These are phyloP conservation scores for Taiozyma sp. DNA, from an alignment of 1,139 yeast species.

Conservation along the genomic window DNA sequence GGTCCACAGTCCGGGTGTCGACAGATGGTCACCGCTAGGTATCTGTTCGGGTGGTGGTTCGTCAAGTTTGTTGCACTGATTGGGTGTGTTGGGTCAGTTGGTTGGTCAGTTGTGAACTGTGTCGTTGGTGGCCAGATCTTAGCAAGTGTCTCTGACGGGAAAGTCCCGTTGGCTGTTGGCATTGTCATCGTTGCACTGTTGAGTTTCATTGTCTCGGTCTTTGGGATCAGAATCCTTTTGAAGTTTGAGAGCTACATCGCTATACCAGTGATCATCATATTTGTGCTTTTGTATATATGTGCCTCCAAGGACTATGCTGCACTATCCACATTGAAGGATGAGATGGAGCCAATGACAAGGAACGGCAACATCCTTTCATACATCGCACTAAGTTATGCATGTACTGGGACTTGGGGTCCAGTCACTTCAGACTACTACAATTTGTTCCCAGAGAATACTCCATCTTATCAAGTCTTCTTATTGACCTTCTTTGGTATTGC, in stretches of 20 bases:
- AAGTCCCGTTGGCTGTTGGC: constrained; percentile 68
- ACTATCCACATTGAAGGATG: constrained; percentile 27
- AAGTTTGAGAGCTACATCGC: constrained; percentile 66
- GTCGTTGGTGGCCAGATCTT: constrained; percentile 85
- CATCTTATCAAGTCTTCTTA: constrained; percentile 49
- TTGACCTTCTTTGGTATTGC: constrained; percentile 68
- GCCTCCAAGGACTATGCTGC: constrained; percentile 47
- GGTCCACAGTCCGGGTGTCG: constrained; percentile 87
- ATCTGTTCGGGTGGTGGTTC: constrained; percentile 78
- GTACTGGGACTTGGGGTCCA: constrained; percentile 90
- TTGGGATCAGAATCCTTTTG: constrained; percentile 70
- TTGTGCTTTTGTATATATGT: constrained; percentile 64
- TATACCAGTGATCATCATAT: constrained; percentile 65
- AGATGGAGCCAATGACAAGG: constrained; percentile 36
- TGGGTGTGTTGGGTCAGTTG: constrained; percentile 68
- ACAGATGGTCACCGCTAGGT: constrained; percentile 81
- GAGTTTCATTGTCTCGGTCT: constrained; percentile 65
- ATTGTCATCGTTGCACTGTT: constrained; percentile 63
- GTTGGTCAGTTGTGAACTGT: constrained; percentile 83
- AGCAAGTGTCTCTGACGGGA: constrained; percentile 55
- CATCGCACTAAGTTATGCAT: constrained; percentile 71
- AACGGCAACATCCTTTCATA: constrained; percentile 71
- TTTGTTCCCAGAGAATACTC: constrained; percentile 71
- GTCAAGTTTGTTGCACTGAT: constrained; percentile 69
- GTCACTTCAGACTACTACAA: constrained; percentile 84